Evolutionary conservation across 306 rosid species (phyloP), one percentile per base, ranked within the genome.

Genomic region (Pyrus bretschneideri): DNA sequence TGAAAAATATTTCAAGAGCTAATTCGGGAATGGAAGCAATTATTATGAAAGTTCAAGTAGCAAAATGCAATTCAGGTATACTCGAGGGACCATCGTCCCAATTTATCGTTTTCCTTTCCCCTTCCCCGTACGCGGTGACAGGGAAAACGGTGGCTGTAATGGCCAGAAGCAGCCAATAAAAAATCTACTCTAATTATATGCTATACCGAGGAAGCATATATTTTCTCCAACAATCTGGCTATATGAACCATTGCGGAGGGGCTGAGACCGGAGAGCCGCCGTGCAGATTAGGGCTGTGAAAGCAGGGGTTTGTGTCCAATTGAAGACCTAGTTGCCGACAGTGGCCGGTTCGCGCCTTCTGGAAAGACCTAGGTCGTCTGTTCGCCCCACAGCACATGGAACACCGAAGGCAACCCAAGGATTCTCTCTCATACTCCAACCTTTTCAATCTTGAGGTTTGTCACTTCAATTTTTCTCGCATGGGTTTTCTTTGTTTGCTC

Each of bases 401-500:
- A 81, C 90, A 82, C 83, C 75, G 85, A 73, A 75, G 84, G 77
- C 91, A 81, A 77, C 67, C 96, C 83, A 90, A 85, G 73, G 92
- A 92, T 25, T 78, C 87, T 42, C 78, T 73, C 70, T 76, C 86
- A 44, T 92, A 87, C 86, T 86, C 96, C 68, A 86, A 75, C 63
- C 97, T 91, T 75, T 91, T 93, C 86, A 89, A 91, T 79, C 97
- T 91, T 31, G 96, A 93, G 97, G 98, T 93, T 72, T 22, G 72
- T 73, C 63, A 11, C 70, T 44, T 29, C 29, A 4, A 60, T 6
- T 27, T 1, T 62, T 62, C 9, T 13, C 8, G 1, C 6, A 22
- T 60, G 33, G 33, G 31, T 60, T 25, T 31, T 60, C 61, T 40
- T 46, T 74, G 25, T 71, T 71, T 61, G 46, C 22, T 9, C 29